Conservation (phyloP, 176 grass and related monocot genomes). For the Oryza meyeriana region DNA sequence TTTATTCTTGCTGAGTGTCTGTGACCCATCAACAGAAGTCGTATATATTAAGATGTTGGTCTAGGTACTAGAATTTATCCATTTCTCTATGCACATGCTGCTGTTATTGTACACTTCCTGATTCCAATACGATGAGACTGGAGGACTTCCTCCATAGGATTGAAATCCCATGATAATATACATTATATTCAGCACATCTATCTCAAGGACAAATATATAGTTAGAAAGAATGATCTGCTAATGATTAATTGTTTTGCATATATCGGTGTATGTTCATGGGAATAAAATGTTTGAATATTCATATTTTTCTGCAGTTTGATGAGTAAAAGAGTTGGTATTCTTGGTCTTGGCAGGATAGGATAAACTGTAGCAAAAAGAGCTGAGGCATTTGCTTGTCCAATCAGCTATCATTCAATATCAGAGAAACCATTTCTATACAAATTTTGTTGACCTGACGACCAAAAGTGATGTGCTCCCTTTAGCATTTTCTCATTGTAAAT, state of each 20-base stretch:
- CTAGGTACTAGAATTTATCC: too few species aligned
- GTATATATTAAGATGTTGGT: too few species aligned
- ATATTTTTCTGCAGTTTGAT: constrained; percentile 71
- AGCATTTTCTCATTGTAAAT: constrained; percentile 65
- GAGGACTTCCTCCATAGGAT: too few species aligned
- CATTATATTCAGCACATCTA: too few species aligned
- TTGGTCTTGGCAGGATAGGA: constrained; percentile 89
- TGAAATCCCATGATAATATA: too few species aligned
- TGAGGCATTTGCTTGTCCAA: constrained; percentile 73
- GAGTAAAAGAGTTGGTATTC: constrained; percentile 83
- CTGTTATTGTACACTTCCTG: too few species aligned
- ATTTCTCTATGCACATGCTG: too few species aligned
- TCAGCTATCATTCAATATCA: constrained; percentile 82
- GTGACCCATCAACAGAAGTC: too few species aligned
- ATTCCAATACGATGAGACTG: too few species aligned
- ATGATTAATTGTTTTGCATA: neutral
- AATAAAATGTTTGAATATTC: neutral
- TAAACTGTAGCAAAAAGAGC: constrained; percentile 79
- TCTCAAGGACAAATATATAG: neutral
- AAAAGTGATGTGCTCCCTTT: constrained; percentile 73
- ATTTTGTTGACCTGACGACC: constrained; percentile 57
- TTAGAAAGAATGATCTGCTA: neutral
- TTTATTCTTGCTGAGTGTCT: too few species aligned
- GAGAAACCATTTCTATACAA: constrained; percentile 51
- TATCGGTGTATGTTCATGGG: neutral